These are phyloP conservation scores for Globisporangium paddicum DNA, from an alignment of 352 stramenopile species.

Conservation along the genomic window DNA sequence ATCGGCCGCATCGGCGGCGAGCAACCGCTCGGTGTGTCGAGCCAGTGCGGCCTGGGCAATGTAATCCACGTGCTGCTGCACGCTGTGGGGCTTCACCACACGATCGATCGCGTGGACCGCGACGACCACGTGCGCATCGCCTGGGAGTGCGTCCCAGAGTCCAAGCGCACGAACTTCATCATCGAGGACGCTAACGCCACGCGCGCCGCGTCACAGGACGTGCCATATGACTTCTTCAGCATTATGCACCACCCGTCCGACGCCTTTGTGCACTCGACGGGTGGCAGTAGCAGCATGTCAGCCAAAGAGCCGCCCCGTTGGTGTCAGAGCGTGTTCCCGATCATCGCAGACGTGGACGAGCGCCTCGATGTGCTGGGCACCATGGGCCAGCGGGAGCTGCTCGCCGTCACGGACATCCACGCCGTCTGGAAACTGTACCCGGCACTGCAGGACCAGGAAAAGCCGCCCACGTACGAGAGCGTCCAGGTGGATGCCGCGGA, in stretches of 20 bases:
- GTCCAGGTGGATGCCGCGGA: conserved; percentile 13
- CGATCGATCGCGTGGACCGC: conserved; percentile 62
- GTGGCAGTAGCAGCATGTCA: conserved; percentile 1
- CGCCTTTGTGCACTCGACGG: conserved; percentile 54
- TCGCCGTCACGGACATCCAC: conserved; percentile 71
- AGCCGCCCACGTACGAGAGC: conserved; percentile 29
- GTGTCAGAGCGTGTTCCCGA: conserved; percentile 66
- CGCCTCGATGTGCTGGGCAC: conserved; percentile 46
- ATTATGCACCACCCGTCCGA: conserved; percentile 79
- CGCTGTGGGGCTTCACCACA: conserved; percentile 62
- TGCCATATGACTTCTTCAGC: conserved; percentile 80
- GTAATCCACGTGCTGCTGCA: conserved; percentile 79
- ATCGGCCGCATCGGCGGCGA: conserved; percentile 66
- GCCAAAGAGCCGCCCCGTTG: conserved; percentile 21
- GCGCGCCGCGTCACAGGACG: conserved; percentile 13
- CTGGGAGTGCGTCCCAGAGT: conserved; percentile 71
- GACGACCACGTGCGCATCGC: conserved; percentile 74
- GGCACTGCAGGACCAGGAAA: conserved; percentile 34
- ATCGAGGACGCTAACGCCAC: conserved; percentile 36
- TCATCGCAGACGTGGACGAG: conserved; percentile 43
- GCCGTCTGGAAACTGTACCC: conserved; percentile 74
- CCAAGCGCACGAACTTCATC: conserved; percentile 64
- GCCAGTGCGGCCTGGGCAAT: conserved; percentile 68
- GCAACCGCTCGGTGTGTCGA: conserved; percentile 62
- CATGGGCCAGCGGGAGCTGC: conserved; percentile 73